These are phyloP conservation scores for Cordyceps militaris DNA, from an alignment of 2,329 filamentous ascomycete genomes.

Conservation along the genomic window DNA sequence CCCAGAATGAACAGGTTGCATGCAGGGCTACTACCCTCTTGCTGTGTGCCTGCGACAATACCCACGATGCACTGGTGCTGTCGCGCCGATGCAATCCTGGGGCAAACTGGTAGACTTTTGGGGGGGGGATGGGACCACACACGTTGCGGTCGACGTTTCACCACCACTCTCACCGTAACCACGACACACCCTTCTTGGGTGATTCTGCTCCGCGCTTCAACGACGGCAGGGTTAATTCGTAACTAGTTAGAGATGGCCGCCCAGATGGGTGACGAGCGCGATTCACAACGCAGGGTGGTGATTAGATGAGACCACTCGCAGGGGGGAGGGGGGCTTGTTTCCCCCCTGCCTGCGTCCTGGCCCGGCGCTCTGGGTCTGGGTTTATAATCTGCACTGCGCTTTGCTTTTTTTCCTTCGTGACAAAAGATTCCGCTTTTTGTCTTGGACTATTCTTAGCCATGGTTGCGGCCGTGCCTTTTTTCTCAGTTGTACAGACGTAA, in stretches of 20 bases:
- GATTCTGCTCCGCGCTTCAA: background rate
- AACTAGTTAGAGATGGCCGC: no score
- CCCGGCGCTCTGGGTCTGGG: background rate
- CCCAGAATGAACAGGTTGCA: background rate
- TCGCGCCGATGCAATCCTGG: conserved; percentile 1
- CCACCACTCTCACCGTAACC: conserved; percentile 5
- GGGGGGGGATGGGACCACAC: no score
- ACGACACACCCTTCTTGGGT: background rate
- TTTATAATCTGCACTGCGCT: background rate
- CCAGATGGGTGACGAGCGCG: no score
- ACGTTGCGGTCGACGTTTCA: no score
- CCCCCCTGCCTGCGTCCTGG: background rate
- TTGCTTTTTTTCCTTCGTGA: background rate
- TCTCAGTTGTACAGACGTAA: background rate
- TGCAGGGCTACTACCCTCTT: background rate
- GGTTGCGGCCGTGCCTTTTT: background rate
- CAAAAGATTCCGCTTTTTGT: background rate
- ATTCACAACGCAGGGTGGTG: background rate
- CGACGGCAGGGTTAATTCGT: background rate
- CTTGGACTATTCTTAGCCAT: background rate
- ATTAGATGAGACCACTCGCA: background rate
- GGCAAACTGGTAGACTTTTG: background rate
- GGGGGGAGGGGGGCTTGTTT: no score
- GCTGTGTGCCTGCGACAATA: background rate
- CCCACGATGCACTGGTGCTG: conserved; percentile 5